Conservation (phyloP, 352 stramenopile species). For the Proteromonas lacertae region DNA sequence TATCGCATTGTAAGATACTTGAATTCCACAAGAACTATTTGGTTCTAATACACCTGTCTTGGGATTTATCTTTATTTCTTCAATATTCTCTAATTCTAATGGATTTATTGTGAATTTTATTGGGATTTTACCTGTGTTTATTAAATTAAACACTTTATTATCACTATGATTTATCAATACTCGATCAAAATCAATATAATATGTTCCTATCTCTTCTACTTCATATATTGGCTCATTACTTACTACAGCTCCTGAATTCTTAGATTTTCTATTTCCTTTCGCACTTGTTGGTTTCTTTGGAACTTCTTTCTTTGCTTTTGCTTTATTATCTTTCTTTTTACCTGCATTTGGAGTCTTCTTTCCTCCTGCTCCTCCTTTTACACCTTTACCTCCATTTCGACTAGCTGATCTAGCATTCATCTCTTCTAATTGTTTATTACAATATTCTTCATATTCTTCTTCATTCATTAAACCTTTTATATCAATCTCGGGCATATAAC, state of each 20-base stretch:
- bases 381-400: conserved; percentile 3
- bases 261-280: not conserved
- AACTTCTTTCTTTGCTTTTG: conserved; percentile 8
- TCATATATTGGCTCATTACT: no score
- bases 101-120: conserved; percentile 40
- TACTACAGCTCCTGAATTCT: no score
- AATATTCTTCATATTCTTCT: conserved; percentile 5
- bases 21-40: conserved; percentile 6
- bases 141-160: conserved; percentile 37
- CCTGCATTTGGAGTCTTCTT: not conserved
- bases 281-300: not conserved
- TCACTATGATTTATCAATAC: conserved; percentile 44
- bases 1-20: not conserved
- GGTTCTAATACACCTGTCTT: conserved; percentile 26
- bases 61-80: conserved; percentile 15
- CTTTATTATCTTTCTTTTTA: not conserved
- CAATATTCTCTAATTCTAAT: conserved; percentile 7
- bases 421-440: no score
- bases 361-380: not conserved
- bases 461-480: not conserved
- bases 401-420: conserved; percentile 1
- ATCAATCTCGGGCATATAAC: not conserved
- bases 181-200: conserved; percentile 46
- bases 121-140: conserved; percentile 30
- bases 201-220: not conserved